Percentiles rank a stretch among this genome's conserved stretches.
These are phyloP conservation scores for Saccharomycopsis sp. DNA, from an alignment of 805 yeast species.

Conservation along the genomic window DNA sequence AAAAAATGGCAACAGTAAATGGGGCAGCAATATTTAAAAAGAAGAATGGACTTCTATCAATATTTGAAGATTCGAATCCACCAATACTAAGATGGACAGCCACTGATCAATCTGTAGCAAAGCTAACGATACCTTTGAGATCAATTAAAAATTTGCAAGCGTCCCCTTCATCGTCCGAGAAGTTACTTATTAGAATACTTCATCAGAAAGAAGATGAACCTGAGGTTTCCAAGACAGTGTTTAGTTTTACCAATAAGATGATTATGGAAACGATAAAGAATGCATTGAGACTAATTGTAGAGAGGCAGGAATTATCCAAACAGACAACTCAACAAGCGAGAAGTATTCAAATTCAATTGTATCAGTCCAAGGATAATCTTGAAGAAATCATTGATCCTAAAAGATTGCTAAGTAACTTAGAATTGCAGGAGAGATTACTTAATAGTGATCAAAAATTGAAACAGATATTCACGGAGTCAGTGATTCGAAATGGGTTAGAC, in stretches of 20 bases:
- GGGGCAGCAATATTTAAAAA: constrained; percentile 20
- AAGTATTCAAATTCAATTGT: constrained; percentile 5
- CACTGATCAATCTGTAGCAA: constrained; percentile 37
- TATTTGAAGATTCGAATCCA: constrained; percentile 50
- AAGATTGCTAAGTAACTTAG: constrained; percentile 60
- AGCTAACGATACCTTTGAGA: constrained; percentile 36
- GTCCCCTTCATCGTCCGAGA: constrained; percentile 58
- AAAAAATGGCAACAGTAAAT: constrained; percentile 13
- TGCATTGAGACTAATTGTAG: constrained; percentile 59
- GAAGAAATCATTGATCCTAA: constrained; percentile 47
- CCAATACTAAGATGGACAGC: constrained; percentile 53
- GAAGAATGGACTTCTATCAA: constrained; percentile 41
- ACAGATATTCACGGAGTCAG: constrained; percentile 80
- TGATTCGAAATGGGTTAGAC: constrained; percentile 66
- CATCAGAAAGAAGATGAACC: constrained; percentile 34
- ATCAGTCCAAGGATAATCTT: constrained; percentile 23
- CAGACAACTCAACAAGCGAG: constrained; percentile 11
- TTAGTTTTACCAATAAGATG: constrained; percentile 63
- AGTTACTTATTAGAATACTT: constrained; percentile 57
- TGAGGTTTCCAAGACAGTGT: constrained; percentile 33
- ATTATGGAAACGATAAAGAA: constrained; percentile 72
- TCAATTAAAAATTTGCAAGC: constrained; percentile 52
- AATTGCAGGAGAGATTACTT: constrained; percentile 71
- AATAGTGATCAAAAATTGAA: constrained; percentile 62
- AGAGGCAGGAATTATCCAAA: constrained; percentile 47